Evolutionary conservation across 148 eudicot species (phyloP).

Genomic region (Chenopodium formosanum): DNA sequence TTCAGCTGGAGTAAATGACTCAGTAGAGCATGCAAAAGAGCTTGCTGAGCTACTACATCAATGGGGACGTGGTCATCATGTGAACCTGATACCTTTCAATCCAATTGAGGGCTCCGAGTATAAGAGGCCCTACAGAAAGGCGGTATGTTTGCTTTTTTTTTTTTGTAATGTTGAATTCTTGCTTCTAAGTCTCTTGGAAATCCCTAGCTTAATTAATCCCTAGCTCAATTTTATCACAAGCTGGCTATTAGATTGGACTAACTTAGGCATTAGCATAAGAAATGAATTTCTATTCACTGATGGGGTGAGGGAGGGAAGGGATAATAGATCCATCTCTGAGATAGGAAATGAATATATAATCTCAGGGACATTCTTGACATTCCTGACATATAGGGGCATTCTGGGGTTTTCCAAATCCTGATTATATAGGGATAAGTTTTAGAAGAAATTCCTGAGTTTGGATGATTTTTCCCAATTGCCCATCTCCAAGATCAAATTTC

Average conservation of each 20-base stretch:
- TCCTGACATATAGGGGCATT: background rate
- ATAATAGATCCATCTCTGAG: background rate
- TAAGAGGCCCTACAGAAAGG: slow-evolving; percentile 70
- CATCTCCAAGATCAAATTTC: too few species aligned
- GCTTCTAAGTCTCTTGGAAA: background rate
- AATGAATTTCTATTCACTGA: background rate
- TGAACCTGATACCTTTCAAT: slow-evolving; percentile 92
- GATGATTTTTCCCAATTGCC: background rate
- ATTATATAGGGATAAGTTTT: background rate
- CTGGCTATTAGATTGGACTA: background rate
- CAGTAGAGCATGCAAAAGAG: slow-evolving; percentile 83
- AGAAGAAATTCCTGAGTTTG: background rate
- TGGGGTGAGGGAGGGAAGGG: background rate
- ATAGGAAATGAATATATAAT: background rate
- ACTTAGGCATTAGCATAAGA: background rate
- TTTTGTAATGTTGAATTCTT: background rate
- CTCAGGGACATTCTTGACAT: background rate
- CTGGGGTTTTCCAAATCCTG: background rate
- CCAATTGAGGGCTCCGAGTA: slow-evolving; percentile 94
- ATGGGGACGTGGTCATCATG: slow-evolving; percentile 98
- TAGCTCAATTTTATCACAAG: background rate
- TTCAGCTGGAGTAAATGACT: slow-evolving; percentile 95
- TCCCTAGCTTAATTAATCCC: background rate
- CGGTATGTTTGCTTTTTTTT: slow-evolving; percentile 43
- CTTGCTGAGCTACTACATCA: slow-evolving; percentile 75